phyloP scores from a whole-genome alignment of 2,329 filamentous ascomycete genomes.

The Arthrobotrys entomopaga region DNA sequence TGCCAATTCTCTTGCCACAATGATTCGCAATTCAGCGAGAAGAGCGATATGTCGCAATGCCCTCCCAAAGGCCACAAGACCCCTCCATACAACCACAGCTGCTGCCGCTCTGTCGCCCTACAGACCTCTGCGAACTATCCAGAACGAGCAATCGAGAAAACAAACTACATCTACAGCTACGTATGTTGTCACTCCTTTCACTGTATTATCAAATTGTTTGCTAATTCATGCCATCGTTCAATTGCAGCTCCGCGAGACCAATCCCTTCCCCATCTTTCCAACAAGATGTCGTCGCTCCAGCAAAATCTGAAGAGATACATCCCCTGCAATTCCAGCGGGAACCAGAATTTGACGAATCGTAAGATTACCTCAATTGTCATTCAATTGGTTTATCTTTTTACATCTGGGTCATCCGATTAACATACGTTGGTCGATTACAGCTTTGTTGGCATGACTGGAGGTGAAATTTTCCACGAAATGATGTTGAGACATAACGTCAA shows the following conservation, averaged over 20 bases:
- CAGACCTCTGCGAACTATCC: slow-evolving; percentile 59
- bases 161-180: slow-evolving; percentile 64
- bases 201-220: neutral
- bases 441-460: slow-evolving; percentile 93
- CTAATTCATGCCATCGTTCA: slow-evolving; percentile 19
- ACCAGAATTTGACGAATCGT: slow-evolving; percentile 82
- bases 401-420: no score
- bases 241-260: slow-evolving; percentile 63
- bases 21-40: slow-evolving; percentile 54
- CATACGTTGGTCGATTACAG: slow-evolving; percentile 59
- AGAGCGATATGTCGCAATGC: slow-evolving; percentile 51
- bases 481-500: slow-evolving; percentile 93
- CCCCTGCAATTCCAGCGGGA: slow-evolving; percentile 72
- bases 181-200: slow-evolving; percentile 64
- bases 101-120: slow-evolving; percentile 65
- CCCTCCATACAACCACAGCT: slow-evolving; percentile 63
- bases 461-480: slow-evolving; percentile 99
- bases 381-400: slow-evolving; percentile 19
- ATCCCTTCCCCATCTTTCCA: slow-evolving; percentile 63
- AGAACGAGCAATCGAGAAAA: slow-evolving; percentile 60
- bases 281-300: slow-evolving; percentile 62
- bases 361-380: slow-evolving; percentile 63
- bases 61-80: slow-evolving; percentile 54
- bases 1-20: slow-evolving; percentile 3
- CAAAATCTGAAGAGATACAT: slow-evolving; percentile 72